Percentiles rank a stretch among this genome's conserved stretches.
These are phyloP conservation scores for Teratosphaeria zuluensis DNA, from an alignment of 2,329 filamentous ascomycete species.

Conservation along the genomic window DNA sequence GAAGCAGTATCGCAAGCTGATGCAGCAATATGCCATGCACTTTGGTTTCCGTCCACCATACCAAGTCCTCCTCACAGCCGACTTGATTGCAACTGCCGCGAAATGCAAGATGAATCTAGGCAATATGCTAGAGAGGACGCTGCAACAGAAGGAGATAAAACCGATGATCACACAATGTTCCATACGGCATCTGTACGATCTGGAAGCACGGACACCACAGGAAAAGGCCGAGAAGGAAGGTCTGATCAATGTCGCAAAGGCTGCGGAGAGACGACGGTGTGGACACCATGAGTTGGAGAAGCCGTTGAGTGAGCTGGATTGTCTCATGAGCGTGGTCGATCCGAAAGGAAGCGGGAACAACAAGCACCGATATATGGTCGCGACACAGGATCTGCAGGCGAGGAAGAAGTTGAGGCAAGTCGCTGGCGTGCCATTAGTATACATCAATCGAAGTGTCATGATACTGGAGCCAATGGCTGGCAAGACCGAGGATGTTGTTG, in stretches of 20 bases:
- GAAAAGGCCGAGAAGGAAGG: slow-evolving; percentile 31
- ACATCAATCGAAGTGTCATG: slow-evolving; percentile 71
- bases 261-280: slow-evolving; percentile 65
- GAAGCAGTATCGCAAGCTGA: slow-evolving; percentile 79
- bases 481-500: slow-evolving; percentile 52
- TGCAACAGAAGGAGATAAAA: slow-evolving; percentile 71
- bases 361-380: slow-evolving; percentile 70
- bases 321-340: slow-evolving; percentile 66
- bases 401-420: slow-evolving; percentile 56
- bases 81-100: slow-evolving; percentile 72
- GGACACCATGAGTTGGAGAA: slow-evolving; percentile 67
- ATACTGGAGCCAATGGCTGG: slow-evolving; percentile 68
- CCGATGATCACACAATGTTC: slow-evolving; percentile 76
- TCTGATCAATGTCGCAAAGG: slow-evolving; percentile 68
- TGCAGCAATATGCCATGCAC: slow-evolving; percentile 78
- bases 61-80: slow-evolving; percentile 80
- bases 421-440: slow-evolving; percentile 65
- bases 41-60: slow-evolving; percentile 80
- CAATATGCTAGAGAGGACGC: slow-evolving; percentile 64
- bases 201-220: slow-evolving; percentile 10
- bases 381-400: slow-evolving; percentile 59
- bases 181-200: slow-evolving; percentile 65
- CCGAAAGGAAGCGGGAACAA: slow-evolving; percentile 62
- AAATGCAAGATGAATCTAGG: slow-evolving; percentile 86
- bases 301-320: slow-evolving; percentile 60